Percentiles rank a stretch among this genome's conserved stretches.
Conservation (phyloP, 73 alveolate genomes). For the Tetrahymena malaccensis region DNA sequence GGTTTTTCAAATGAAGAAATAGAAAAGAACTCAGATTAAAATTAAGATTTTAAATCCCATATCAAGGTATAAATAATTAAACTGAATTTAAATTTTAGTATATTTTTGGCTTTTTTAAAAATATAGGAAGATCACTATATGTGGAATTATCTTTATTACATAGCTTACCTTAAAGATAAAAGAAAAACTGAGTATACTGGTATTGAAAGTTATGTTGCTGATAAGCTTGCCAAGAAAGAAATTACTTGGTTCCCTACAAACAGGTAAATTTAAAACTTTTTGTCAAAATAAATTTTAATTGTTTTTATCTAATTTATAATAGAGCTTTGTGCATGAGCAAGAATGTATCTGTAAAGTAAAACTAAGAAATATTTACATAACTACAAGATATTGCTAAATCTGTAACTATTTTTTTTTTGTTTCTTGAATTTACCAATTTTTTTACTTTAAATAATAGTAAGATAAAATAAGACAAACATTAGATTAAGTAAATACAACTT, state of each 20-base stretch:
- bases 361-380: neutral
- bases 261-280: conserved; percentile 19
- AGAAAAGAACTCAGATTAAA: conserved; percentile 61
- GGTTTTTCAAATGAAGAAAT: conserved; percentile 83
- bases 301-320: neutral
- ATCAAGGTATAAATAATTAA: neutral
- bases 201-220: conserved; percentile 87
- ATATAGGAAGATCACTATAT: conserved; percentile 65
- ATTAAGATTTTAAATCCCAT: conserved; percentile 67
- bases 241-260: conserved; percentile 86
- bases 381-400: neutral
- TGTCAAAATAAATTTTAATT: neutral
- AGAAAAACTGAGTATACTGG: conserved; percentile 92
- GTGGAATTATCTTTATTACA: conserved; percentile 86
- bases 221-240: conserved; percentile 71
- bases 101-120: neutral
- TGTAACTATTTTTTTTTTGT: neutral
- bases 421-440: neutral
- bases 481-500: neutral
- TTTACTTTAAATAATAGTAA: neutral
- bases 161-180: conserved; percentile 72
- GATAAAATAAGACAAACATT: neutral
- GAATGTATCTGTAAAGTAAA: neutral
- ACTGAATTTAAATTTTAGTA: neutral
- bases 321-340: conserved; percentile 32